These are phyloP conservation scores for Solanum chacoense DNA, from an alignment of 305 asterid genomes.

Conservation along the genomic window DNA sequence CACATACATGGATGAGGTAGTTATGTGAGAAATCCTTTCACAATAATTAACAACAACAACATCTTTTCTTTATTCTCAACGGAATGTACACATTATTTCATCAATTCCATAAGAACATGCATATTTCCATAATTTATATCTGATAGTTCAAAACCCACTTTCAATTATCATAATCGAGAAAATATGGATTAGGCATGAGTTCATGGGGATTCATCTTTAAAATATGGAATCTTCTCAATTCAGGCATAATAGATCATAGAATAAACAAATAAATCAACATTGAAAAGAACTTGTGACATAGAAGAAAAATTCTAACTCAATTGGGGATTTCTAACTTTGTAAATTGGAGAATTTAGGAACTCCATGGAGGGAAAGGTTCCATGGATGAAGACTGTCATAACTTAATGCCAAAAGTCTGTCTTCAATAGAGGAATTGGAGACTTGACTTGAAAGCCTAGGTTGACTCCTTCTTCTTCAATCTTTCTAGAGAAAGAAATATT, in stretches of 20 bases:
- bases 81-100: too few relatives aligned
- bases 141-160: not conserved
- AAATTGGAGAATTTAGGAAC: not conserved
- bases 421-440: not conserved
- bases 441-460: not conserved
- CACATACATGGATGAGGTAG: not conserved
- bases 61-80: not conserved
- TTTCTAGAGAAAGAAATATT: not conserved
- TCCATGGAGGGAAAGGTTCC: not conserved
- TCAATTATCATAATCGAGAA: not conserved
- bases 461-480: not conserved
- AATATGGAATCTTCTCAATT: not conserved
- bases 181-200: not conserved
- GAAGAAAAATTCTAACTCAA: not conserved
- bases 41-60: not conserved
- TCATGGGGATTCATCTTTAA: not conserved
- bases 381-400: not conserved
- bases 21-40: not conserved
- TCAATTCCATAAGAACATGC: not conserved
- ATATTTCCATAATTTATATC: not conserved
- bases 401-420: not conserved
- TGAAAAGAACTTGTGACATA: not conserved
- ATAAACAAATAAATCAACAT: not conserved
- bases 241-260: not conserved
- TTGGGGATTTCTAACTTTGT: not conserved